Evolutionary conservation across 805 yeast genomes (phyloP).

Genomic region (Nakazawaea wyomingensis): DNA sequence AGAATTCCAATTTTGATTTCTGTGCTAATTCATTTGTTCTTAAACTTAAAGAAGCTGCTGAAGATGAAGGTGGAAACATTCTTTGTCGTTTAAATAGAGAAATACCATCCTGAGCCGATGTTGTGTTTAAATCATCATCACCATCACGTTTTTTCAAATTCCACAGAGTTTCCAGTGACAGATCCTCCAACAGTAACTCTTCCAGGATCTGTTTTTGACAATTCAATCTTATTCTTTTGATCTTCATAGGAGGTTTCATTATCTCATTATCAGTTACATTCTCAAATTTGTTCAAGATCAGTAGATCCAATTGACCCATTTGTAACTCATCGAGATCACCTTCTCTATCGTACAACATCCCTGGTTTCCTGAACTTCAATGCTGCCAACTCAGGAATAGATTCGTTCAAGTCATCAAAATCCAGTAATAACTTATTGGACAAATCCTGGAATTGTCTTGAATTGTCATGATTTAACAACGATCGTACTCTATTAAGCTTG

Average conservation of each 20-base stretch:
- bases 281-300: constrained; percentile 12
- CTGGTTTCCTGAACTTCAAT: constrained; percentile 31
- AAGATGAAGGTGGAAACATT: neutral
- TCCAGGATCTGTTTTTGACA: too few relatives aligned
- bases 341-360: constrained; percentile 11
- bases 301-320: constrained; percentile 12
- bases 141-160: too few relatives aligned
- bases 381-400: constrained; percentile 17
- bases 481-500: constrained; percentile 11
- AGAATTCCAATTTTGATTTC: constrained; percentile 4
- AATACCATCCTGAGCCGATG: neutral
- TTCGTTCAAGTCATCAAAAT: constrained; percentile 19
- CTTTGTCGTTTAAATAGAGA: too few relatives aligned
- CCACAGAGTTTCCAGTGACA: too few relatives aligned
- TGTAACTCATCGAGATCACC: neutral
- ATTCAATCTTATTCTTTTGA: constrained; percentile 21
- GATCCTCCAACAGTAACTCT: too few relatives aligned
- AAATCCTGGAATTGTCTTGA: constrained; percentile 8
- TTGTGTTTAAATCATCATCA: neutral
- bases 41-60: neutral
- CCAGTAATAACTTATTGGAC: constrained; percentile 15
- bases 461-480: constrained; percentile 15
- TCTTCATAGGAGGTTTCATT: constrained; percentile 23
- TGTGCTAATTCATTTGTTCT: constrained; percentile 7
- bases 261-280: constrained; percentile 17